Conservation (phyloP, 805 yeast genomes). For the Ogataea paradorogensis region DNA sequence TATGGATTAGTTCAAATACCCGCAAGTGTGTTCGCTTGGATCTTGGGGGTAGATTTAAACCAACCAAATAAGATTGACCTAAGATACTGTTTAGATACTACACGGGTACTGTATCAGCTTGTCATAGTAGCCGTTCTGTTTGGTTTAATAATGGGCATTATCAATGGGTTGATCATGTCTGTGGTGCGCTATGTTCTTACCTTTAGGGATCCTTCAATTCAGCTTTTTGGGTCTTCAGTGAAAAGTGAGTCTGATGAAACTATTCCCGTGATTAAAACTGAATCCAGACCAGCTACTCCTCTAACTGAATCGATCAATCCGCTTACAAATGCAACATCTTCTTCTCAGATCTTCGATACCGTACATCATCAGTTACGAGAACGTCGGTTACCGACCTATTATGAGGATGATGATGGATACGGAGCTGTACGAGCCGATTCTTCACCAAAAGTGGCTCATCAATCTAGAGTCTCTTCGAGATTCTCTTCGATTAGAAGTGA, state of each 20-base stretch:
- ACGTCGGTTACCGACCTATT: conserved; percentile 15
- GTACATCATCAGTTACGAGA: conserved; percentile 10
- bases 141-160: conserved; percentile 24
- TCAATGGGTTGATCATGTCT: conserved; percentile 17
- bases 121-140: conserved; percentile 20
- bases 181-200: conserved; percentile 16
- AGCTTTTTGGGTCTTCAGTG: not conserved
- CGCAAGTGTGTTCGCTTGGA: conserved; percentile 2
- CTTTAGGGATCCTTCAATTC: conserved; percentile 5
- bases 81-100: conserved; percentile 12
- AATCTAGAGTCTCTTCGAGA: conserved; percentile 2
- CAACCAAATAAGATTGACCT: conserved; percentile 3
- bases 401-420: conserved; percentile 26
- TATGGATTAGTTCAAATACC: conserved; percentile 5
- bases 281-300: not conserved
- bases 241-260: not conserved
- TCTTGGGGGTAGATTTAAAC: conserved; percentile 13
- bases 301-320: conserved; percentile 1
- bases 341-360: conserved; percentile 8
- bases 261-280: not conserved
- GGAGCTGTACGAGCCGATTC: conserved; percentile 14
- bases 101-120: conserved; percentile 25
- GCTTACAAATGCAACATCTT: conserved; percentile 1
- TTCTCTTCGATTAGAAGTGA: conserved; percentile 16
- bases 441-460: conserved; percentile 4